Conservation (phyloP, 192 early-diverging fungal species). For the Mortierella claussenii region DNA sequence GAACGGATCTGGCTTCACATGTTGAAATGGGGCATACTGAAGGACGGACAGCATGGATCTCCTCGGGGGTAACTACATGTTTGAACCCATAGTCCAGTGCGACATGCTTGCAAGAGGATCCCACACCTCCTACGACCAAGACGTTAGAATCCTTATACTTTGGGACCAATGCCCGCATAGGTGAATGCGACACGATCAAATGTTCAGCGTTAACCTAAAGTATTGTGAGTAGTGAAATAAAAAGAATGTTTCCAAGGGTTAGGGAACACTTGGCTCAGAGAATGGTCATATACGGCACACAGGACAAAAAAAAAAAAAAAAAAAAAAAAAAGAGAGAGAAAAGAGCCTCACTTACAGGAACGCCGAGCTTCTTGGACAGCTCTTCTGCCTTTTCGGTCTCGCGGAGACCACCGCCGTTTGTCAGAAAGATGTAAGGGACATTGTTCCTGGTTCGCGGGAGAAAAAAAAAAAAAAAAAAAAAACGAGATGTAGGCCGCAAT, state of each 20-base stretch:
- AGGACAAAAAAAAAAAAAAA: not conserved
- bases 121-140: conserved; percentile 78
- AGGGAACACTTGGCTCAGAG: no score
- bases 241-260: no score
- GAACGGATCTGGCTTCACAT: conserved; percentile 14
- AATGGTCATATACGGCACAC: no score
- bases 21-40: conserved; percentile 54
- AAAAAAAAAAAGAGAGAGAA: not conserved
- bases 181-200: conserved; percentile 87
- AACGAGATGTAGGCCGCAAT: no score
- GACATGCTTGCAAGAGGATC: conserved; percentile 67
- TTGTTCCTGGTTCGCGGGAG: conserved; percentile 61
- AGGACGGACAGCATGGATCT: conserved; percentile 69
- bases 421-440: conserved; percentile 83
- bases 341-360: conserved; percentile 59
- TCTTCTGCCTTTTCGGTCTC: conserved; percentile 79
- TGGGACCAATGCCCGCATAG: conserved; percentile 75
- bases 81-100: conserved; percentile 73
- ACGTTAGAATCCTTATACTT: conserved; percentile 73
- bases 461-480: no score
- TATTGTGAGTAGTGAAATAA: conserved; percentile 17
- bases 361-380: conserved; percentile 65
- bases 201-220: conserved; percentile 70
- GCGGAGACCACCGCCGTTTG: conserved; percentile 88
- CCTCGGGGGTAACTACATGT: conserved; percentile 66